Conservation (phyloP, 257 asterid genomes). For the Parsonsia alboflavescens region DNA sequence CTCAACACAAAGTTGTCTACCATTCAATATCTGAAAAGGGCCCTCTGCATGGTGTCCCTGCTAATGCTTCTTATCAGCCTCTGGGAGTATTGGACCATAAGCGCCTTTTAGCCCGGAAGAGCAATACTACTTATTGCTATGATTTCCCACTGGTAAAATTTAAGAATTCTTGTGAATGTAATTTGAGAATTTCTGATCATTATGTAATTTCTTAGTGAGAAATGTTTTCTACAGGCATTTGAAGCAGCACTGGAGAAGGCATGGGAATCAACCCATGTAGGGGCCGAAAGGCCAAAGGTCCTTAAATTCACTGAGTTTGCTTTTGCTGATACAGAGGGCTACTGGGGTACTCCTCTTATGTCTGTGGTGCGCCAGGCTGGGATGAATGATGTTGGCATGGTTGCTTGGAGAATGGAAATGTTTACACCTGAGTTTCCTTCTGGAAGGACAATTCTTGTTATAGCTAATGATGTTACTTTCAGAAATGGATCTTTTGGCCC, state of each 20-base stretch:
- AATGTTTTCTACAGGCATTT: slow-evolving; percentile 60
- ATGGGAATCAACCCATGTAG: slow-evolving; percentile 46
- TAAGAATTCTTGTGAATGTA: background rate
- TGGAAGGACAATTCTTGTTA: slow-evolving; percentile 72
- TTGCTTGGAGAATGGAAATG: slow-evolving; percentile 95
- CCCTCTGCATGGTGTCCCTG: slow-evolving; percentile 76
- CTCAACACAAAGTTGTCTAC: slow-evolving; percentile 49
- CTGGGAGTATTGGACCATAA: slow-evolving; percentile 77
- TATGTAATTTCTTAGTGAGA: slow-evolving; percentile 15
- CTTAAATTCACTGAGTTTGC: slow-evolving; percentile 59
- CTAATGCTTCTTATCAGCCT: slow-evolving; percentile 68
- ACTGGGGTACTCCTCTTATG: slow-evolving; percentile 88
- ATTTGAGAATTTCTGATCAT: background rate
- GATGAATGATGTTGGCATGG: slow-evolving; percentile 89
- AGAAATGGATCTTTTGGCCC: slow-evolving; percentile 96
- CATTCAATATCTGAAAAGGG: slow-evolving; percentile 52
- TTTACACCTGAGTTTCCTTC: slow-evolving; percentile 92
- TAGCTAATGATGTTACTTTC: slow-evolving; percentile 89
- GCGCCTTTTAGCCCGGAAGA: slow-evolving; percentile 88
- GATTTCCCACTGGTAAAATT: slow-evolving; percentile 89
- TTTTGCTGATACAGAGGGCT: slow-evolving; percentile 59
- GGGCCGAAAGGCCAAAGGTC: slow-evolving; percentile 46
- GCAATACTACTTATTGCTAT: slow-evolving; percentile 91
- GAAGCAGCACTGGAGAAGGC: slow-evolving; percentile 73
- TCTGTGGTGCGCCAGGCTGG: slow-evolving; percentile 65